Evolutionary conservation across 768 basidiomycete species (phyloP).

Genomic region (Termitomyces sp.): DNA sequence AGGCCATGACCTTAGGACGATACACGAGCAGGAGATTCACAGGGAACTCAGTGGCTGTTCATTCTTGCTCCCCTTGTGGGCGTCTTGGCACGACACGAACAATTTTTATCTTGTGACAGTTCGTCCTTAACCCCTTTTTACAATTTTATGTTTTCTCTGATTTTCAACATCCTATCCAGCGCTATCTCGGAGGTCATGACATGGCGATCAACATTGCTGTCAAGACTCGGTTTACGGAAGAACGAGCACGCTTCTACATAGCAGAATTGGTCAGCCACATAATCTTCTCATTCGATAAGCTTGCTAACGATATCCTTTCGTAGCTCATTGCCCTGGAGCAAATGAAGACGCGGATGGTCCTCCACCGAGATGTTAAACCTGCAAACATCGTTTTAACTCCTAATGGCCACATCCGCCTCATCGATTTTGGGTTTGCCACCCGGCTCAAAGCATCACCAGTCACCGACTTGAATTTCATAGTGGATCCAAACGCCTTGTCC

Average conservation of each 20-base stretch:
- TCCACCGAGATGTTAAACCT: constrained; percentile 14
- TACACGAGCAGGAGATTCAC: constrained; percentile 2
- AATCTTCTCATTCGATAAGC: background rate
- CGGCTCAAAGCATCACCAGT: background rate
- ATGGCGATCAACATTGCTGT: constrained; percentile 1
- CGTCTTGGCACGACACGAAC: constrained; percentile 5
- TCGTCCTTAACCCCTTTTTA: background rate
- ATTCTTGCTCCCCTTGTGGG: constrained; percentile 3
- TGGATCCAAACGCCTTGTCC: background rate
- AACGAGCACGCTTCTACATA: background rate
- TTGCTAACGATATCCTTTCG: background rate
- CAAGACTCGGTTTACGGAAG: background rate
- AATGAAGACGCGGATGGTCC: background rate
- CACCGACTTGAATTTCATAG: background rate
- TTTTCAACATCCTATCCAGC: background rate
- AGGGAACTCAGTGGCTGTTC: background rate
- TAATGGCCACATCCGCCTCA: constrained; percentile 9
- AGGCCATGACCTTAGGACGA: background rate
- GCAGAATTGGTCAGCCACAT: background rate
- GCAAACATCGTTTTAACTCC: constrained; percentile 5
- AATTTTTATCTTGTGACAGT: constrained; percentile 11
- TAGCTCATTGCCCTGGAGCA: constrained; percentile 38
- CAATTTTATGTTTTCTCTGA: background rate
- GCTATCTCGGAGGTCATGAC: constrained; percentile 4
- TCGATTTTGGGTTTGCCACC: constrained; percentile 8